phyloP scores from a whole-genome alignment of 306 rosid species.

The Senna siamea region DNA sequence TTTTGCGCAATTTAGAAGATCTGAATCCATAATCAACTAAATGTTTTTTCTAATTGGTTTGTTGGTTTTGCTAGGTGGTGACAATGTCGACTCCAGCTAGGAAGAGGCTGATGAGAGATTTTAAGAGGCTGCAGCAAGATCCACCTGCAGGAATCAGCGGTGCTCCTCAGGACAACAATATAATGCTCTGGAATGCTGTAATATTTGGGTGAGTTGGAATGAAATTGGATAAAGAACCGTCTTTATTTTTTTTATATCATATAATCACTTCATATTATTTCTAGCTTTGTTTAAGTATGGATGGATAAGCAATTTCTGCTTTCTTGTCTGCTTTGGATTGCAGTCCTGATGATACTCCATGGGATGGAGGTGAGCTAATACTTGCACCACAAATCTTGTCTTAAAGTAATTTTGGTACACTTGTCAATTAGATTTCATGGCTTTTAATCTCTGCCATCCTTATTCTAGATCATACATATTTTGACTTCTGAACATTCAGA shows the following conservation, averaged over 20 bases:
- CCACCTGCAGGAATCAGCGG: constrained; percentile 96
- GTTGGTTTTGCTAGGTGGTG: constrained; percentile 51
- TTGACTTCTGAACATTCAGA: neutral
- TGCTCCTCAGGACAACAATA: constrained; percentile 90
- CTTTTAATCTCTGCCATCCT: neutral
- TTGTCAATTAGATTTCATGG: neutral
- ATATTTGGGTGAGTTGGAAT: constrained; percentile 73
- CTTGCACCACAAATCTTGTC: neutral
- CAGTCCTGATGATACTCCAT: constrained; percentile 60
- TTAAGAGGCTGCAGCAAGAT: constrained; percentile 90
- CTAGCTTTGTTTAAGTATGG: constrained; percentile 36
- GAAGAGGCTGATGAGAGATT: constrained; percentile 90
- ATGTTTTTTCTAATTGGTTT: constrained; percentile 5
- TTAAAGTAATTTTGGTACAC: neutral
- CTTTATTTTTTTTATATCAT: neutral
- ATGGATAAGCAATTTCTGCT: constrained; percentile 47
- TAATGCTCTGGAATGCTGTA: constrained; percentile 92
- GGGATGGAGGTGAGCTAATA: constrained; percentile 55
- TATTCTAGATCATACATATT: neutral
- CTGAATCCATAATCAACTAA: too few relatives aligned
- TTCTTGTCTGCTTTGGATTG: constrained; percentile 54
- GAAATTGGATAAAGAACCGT: constrained; percentile 21
- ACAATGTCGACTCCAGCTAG: constrained; percentile 87
- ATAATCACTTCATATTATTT: constrained; percentile 27
- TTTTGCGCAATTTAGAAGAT: too few relatives aligned